A percentile compares a stretch with the other conserved stretches of the same genome.
Conservation (phyloP, 2,329 filamentous ascomycete species). For the Epicoccum nigrum region DNA sequence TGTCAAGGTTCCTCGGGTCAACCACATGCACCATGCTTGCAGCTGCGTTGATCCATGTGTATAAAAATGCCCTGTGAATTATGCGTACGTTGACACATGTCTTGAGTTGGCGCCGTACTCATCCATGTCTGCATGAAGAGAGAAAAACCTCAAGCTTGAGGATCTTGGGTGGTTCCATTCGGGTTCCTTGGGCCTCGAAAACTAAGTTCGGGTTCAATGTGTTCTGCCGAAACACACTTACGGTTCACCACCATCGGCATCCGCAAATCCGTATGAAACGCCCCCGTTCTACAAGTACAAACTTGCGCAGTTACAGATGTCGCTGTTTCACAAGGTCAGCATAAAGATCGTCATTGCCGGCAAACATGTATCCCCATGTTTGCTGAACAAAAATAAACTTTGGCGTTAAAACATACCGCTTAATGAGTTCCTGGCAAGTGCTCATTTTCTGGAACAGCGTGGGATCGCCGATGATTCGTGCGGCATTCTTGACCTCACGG, state of each 20-base stretch:
- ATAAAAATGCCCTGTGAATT: conserved; percentile 1
- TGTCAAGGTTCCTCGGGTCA: conserved; percentile 2
- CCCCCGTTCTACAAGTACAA: conserved; percentile 43
- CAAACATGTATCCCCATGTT: conserved; percentile 12
- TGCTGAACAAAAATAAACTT: not conserved
- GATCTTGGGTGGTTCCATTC: not conserved
- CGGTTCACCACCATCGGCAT: conserved; percentile 9
- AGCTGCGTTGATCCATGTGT: conserved; percentile 8
- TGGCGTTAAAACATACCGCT: conserved; percentile 72
- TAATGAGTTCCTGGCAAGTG: conserved; percentile 95
- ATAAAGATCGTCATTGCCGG: conserved; percentile 7
- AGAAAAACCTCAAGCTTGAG: conserved; percentile 1
- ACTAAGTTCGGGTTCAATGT: conserved; percentile 1
- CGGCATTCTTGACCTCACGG: conserved; percentile 95
- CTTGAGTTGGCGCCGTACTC: conserved; percentile 1
- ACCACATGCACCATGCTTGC: conserved; percentile 3
- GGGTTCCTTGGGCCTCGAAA: conserved; percentile 3
- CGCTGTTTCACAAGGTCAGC: conserved; percentile 40
- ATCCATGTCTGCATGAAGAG: conserved; percentile 18
- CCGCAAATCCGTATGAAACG: conserved; percentile 10
- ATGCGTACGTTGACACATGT: conserved; percentile 1
- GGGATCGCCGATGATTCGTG: conserved; percentile 92
- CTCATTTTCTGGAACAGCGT: conserved; percentile 96
- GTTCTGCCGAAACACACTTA: conserved; percentile 12
- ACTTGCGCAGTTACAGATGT: conserved; percentile 50